Conservation (phyloP, 1,139 yeast genomes). For the Blastobotrys petasosporus region DNA sequence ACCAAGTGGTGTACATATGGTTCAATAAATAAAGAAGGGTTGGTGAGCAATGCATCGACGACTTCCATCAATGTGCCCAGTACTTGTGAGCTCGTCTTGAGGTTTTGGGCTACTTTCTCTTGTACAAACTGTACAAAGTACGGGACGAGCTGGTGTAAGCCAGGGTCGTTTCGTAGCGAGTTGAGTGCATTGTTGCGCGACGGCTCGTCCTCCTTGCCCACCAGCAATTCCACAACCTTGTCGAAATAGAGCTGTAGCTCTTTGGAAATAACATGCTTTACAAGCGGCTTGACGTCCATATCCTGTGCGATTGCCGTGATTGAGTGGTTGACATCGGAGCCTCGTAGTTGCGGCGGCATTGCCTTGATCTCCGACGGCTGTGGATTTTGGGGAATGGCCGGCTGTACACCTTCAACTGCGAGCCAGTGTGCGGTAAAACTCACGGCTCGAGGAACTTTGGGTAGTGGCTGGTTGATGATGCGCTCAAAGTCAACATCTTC, state of each 20-base stretch:
- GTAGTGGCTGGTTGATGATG: conserved; percentile 86
- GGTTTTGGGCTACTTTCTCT: conserved; percentile 86
- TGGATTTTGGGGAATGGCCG: conserved; percentile 96
- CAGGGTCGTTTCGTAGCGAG: conserved; percentile 85
- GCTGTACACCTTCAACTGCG: conserved; percentile 98
- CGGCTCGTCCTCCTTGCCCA: conserved; percentile 47
- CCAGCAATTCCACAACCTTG: conserved; percentile 75
- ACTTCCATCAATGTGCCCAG: conserved; percentile 89
- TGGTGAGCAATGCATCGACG: conserved; percentile 75
- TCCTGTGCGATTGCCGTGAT: conserved; percentile 39
- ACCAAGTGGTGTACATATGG: conserved; percentile 95
- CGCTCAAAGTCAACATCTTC: conserved; percentile 92
- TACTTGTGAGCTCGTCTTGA: conserved; percentile 58
- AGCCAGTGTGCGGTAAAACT: conserved; percentile 98
- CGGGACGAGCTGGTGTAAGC: conserved; percentile 93
- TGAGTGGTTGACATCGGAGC: conserved; percentile 34
- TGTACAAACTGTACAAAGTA: conserved; percentile 94
- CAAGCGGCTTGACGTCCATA: conserved; percentile 83
- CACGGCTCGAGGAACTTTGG: conserved; percentile 88
- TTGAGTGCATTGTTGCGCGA: conserved; percentile 74
- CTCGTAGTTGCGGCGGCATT: conserved; percentile 40
- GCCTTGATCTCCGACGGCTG: conserved; percentile 48
- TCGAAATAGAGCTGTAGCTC: conserved; percentile 92
- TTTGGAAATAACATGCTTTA: conserved; percentile 92
- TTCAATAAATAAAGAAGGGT: conserved; percentile 82